These are phyloP conservation scores for Sporothrix euskadiensis DNA, from an alignment of 2,329 filamentous ascomycete species.

Conservation along the genomic window DNA sequence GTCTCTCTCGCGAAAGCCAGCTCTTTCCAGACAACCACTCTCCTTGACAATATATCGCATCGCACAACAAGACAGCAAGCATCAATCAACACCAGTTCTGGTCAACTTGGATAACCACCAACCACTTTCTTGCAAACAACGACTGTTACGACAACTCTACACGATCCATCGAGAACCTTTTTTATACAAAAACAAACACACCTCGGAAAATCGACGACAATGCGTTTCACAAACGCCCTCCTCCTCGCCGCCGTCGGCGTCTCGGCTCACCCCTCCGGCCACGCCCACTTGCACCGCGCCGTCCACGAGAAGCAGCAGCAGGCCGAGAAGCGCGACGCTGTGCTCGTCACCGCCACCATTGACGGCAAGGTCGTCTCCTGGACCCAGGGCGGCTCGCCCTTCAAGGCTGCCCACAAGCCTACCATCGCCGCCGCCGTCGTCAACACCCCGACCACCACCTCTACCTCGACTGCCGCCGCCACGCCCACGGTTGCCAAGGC, in stretches of 20 bases:
- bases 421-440: conserved; percentile 23
- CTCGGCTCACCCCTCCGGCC: conserved; percentile 41
- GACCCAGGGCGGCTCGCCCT: conserved; percentile 35
- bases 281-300: conserved; percentile 42
- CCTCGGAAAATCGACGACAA: conserved; percentile 19
- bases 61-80: neutral
- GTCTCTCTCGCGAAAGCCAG: conserved; percentile 21
- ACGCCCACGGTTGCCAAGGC: conserved; percentile 31
- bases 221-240: conserved; percentile 37
- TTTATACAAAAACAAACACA: neutral
- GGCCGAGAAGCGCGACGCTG: conserved; percentile 33
- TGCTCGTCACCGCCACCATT: conserved; percentile 35
- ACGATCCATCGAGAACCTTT: conserved; percentile 11
- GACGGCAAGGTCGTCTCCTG: conserved; percentile 37
- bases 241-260: conserved; percentile 40
- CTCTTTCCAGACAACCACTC: conserved; percentile 22
- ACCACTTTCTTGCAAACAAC: conserved; percentile 2
- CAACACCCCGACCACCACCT: conserved; percentile 10
- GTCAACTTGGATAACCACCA: conserved; percentile 31
- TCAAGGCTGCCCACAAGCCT: conserved; percentile 37
- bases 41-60: conserved; percentile 23
- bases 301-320: conserved; percentile 38
- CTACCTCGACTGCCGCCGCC: conserved; percentile 25
- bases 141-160: conserved; percentile 4
- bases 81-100: conserved; percentile 29